Conservation (phyloP, 495 filamentous ascomycete species). For the Lasiosphaeria ovina region DNA sequence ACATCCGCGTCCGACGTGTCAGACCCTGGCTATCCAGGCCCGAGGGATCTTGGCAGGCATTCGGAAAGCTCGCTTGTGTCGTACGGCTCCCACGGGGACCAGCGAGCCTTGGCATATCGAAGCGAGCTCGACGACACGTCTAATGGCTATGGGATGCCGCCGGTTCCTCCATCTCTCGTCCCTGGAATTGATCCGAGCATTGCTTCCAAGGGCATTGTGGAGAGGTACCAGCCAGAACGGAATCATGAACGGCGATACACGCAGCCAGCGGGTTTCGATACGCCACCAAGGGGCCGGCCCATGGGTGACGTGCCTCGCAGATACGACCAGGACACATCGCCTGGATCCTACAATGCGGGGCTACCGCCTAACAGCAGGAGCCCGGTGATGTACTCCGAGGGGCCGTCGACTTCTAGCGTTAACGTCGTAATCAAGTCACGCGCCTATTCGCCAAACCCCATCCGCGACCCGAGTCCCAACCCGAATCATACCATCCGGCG, state of each 20-base stretch:
- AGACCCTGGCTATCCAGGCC: conserved; percentile 13
- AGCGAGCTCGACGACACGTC: conserved; percentile 37
- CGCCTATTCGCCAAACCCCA: conserved; percentile 59
- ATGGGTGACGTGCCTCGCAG: conserved; percentile 38
- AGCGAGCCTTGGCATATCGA: conserved; percentile 23
- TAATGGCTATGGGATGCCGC: conserved; percentile 39
- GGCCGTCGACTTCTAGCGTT: conserved; percentile 36
- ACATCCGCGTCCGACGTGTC: conserved; percentile 12
- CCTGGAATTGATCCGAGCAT: conserved; percentile 64
- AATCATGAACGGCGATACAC: conserved; percentile 43
- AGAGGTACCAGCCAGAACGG: conserved; percentile 49
- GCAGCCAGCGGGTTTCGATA: conserved; percentile 33
- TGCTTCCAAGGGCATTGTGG: conserved; percentile 52
- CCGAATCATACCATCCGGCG: conserved; percentile 56
- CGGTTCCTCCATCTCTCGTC: conserved; percentile 65
- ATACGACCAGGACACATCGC: conserved; percentile 26
- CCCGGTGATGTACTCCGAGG: conserved; percentile 39
- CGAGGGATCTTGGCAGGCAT: conserved; percentile 21
- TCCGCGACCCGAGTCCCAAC: conserved; percentile 27
- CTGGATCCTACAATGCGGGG: conserved; percentile 21
- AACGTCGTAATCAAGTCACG: conserved; percentile 39
- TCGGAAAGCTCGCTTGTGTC: conserved; percentile 26
- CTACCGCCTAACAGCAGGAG: conserved; percentile 25
- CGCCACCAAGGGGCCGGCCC: conserved; percentile 40
- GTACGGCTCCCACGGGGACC: conserved; percentile 20